phyloP scores from a whole-genome alignment of 768 basidiomycete species.

The Suillus clintonianus region DNA sequence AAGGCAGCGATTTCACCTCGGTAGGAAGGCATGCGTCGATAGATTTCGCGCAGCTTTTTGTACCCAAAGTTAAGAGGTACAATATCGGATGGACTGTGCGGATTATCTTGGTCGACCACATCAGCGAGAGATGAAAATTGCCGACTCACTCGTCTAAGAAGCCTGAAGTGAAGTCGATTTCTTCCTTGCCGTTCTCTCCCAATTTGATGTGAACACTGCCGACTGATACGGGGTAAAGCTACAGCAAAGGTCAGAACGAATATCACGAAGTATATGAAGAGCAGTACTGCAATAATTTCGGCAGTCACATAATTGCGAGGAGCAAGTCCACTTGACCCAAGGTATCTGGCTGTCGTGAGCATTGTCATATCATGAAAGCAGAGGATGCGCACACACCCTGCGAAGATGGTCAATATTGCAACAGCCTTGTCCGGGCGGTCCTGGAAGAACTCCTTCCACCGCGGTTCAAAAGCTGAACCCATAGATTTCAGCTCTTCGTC shows the following conservation, averaged over 20 bases:
- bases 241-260: neutral
- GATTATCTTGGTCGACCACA: neutral
- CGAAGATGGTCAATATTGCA: neutral
- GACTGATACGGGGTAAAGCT: slow-evolving; percentile 45
- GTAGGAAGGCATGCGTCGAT: slow-evolving; percentile 44
- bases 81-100: slow-evolving; percentile 25
- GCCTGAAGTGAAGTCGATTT: slow-evolving; percentile 46
- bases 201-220: slow-evolving; percentile 52
- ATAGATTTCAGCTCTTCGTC: slow-evolving; percentile 18
- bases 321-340: slow-evolving; percentile 6
- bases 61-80: slow-evolving; percentile 29
- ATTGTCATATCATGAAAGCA: neutral
- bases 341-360: neutral
- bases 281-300: slow-evolving; percentile 33
- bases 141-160: slow-evolving; percentile 46
- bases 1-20: slow-evolving; percentile 31
- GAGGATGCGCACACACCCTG: slow-evolving; percentile 3
- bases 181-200: slow-evolving; percentile 40
- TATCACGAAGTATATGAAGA: neutral
- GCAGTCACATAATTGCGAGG: slow-evolving; percentile 18
- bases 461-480: slow-evolving; percentile 18
- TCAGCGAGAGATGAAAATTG: neutral
- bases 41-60: slow-evolving; percentile 27
- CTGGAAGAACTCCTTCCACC: slow-evolving; percentile 21
- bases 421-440: slow-evolving; percentile 23